Percentiles rank a stretch among this genome's conserved stretches.
Evolutionary conservation across 805 yeast species (phyloP).

Genomic region (Kuraishia borneana): DNA sequence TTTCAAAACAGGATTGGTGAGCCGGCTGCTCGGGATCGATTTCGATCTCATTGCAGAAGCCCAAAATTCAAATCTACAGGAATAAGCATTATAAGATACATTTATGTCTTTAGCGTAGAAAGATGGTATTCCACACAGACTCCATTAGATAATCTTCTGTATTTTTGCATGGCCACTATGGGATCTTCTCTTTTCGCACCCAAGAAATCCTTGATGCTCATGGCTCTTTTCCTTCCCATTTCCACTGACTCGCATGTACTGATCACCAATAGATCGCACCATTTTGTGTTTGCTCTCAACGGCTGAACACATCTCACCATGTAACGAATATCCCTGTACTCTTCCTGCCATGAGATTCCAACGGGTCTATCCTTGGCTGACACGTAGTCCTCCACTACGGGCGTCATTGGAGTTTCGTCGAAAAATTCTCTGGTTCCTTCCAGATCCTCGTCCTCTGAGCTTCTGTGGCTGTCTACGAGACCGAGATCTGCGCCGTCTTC

Average conservation of each 20-base stretch:
- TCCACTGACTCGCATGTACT: neutral
- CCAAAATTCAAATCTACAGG: neutral
- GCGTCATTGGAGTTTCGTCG: neutral
- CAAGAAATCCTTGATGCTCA: neutral
- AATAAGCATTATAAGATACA: too few relatives aligned
- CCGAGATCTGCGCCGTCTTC: constrained; percentile 1
- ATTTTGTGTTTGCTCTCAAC: constrained; percentile 1
- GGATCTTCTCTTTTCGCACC: neutral
- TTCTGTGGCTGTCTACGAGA: too few relatives aligned
- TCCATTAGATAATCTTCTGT: neutral
- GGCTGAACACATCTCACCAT: constrained; percentile 2
- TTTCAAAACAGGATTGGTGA: constrained; percentile 1
- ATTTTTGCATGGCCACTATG: neutral
- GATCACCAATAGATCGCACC: neutral
- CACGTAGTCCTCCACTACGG: neutral
- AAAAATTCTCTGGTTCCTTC: neutral
- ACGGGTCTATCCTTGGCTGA: neutral
- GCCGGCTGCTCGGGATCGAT: constrained; percentile 2
- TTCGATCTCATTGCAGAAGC: constrained; percentile 1
- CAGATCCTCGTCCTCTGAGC: neutral
- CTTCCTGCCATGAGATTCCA: neutral
- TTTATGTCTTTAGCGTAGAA: too few relatives aligned
- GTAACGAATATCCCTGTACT: constrained; percentile 2
- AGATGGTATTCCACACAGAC: neutral
- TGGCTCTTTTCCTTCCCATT: neutral